Percentiles rank a stretch among this genome's conserved stretches.
phyloP scores from a whole-genome alignment of 169 alveolate genomes.

The Besnoitia besnoiti region DNA sequence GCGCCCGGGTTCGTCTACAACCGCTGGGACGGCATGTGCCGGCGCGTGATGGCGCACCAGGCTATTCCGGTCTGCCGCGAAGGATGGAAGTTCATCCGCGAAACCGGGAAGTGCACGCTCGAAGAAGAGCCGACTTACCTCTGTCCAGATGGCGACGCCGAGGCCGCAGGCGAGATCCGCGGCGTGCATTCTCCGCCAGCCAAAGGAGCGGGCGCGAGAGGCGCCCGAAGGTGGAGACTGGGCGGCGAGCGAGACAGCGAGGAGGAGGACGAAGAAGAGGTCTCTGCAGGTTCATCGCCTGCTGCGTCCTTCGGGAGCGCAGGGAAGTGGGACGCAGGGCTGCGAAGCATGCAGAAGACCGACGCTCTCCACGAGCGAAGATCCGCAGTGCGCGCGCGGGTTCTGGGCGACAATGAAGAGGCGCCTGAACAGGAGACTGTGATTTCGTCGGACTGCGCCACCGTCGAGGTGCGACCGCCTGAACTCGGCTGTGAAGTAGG shows the following conservation, averaged over 20 bases:
- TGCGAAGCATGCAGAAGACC: background rate
- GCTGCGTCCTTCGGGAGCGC: background rate
- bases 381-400: no score
- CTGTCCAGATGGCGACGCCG: conserved; percentile 32
- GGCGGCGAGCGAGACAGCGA: background rate
- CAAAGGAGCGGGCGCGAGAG: background rate
- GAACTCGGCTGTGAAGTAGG: conserved; percentile 2
- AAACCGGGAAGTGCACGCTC: conserved; percentile 25
- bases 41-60: background rate
- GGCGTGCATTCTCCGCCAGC: background rate
- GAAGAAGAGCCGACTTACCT: conserved; percentile 41
- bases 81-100: background rate
- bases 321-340: background rate
- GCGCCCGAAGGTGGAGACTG: background rate
- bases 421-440: no score
- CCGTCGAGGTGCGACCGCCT: background rate
- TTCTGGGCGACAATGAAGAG: no score
- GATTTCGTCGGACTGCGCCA: conserved; percentile 7
- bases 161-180: no score
- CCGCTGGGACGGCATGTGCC: conserved; percentile 11
- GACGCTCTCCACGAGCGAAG: background rate
- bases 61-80: conserved; percentile 36
- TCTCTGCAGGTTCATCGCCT: background rate
- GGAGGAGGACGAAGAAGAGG: background rate
- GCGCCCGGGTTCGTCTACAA: conserved; percentile 31